Evolutionary conservation across 352 stramenopile species (phyloP), one percentile per base, ranked within the genome.

Genomic region (Pythium grandisporangium): DNA sequence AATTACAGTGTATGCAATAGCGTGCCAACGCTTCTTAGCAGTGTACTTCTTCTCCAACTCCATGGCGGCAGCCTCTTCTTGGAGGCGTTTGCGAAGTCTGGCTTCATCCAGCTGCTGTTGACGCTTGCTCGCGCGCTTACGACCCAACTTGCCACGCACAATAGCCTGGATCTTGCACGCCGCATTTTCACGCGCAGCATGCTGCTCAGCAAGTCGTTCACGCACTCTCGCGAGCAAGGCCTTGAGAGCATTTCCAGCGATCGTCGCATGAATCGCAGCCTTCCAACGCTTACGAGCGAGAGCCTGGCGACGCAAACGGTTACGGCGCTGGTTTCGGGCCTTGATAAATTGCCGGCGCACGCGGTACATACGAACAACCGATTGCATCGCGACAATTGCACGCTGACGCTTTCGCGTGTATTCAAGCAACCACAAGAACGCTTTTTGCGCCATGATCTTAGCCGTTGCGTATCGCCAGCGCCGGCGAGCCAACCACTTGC

Each of bases 311-410:
- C 70, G 72, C 56, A 70, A 50, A 22, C 61, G 53, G 20, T 81
- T 76, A n/a, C 80, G 77, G 43, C 87, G 57, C 13, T 58, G 57
- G 42, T 86, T 89, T 14, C 80, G 80, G 26, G 44, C 40, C 25
- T 63, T 63, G 24, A 93, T 66, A 37, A 93, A 91, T 53, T 89
- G 66, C 60, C 91, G 91, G 32, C 78, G 76, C 20, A 91, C 66
- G 16, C 74, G 63, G 58, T 78, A 86, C 81, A 94, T 94, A 53
- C 81, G 81, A 57, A 89, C 79, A 12, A 87, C 59, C 16, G 81
- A 64, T 55, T 94, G 81, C 58, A 94, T 70, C 55, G 88, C 89
- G 30, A 94, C 11, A 23, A 88, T 56, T 6, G 81, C 81, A 1
- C 66, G 67, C 58, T 90, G 83, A 38, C 77, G 75, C 58, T 74